Percentiles rank a stretch among this genome's conserved stretches.
These are phyloP conservation scores for Meyerozyma sp. DNA, from an alignment of 1,139 yeast species.

Conservation along the genomic window DNA sequence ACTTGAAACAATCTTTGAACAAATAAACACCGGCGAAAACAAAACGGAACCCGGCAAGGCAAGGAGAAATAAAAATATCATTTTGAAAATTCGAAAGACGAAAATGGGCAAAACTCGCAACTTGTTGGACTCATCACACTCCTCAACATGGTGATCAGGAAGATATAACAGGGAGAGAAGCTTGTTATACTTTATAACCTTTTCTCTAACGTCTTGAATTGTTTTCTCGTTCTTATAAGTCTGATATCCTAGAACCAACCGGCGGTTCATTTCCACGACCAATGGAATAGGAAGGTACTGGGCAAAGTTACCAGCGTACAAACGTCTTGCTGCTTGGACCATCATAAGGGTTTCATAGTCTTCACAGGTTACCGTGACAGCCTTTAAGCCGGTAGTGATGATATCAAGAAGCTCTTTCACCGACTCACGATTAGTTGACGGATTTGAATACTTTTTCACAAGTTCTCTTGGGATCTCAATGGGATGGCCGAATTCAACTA, in stretches of 20 bases:
- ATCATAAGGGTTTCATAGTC: conserved; percentile 92
- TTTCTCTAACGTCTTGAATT: conserved; percentile 52
- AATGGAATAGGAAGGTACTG: conserved; percentile 58
- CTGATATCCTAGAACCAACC: conserved; percentile 75
- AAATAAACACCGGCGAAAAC: conserved; percentile 80
- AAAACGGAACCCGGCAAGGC: conserved; percentile 83
- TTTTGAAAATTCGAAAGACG: conserved; percentile 47
- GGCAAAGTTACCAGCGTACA: conserved; percentile 62
- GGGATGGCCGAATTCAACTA: conserved; percentile 90
- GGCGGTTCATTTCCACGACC: conserved; percentile 83
- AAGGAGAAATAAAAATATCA: conserved; percentile 49
- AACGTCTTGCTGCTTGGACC: conserved; percentile 87
- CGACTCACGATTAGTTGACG: conserved; percentile 47
- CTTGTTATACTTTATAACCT: conserved; percentile 65
- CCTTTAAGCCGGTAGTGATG: conserved; percentile 70
- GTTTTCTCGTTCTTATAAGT: conserved; percentile 69
- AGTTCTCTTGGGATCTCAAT: conserved; percentile 62
- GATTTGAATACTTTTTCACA: conserved; percentile 58
- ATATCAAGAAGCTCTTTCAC: conserved; percentile 53
- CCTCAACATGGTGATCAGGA: conserved; percentile 87
- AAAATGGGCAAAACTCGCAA: conserved; percentile 43
- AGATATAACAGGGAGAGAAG: conserved; percentile 63
- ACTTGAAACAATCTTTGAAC: conserved; percentile 68
- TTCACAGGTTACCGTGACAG: conserved; percentile 88
- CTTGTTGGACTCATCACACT: conserved; percentile 45